Base-by-base conservation (phyloP, 495 filamentous ascomycete species). In the Hypoxylon cercidicola region DNA sequence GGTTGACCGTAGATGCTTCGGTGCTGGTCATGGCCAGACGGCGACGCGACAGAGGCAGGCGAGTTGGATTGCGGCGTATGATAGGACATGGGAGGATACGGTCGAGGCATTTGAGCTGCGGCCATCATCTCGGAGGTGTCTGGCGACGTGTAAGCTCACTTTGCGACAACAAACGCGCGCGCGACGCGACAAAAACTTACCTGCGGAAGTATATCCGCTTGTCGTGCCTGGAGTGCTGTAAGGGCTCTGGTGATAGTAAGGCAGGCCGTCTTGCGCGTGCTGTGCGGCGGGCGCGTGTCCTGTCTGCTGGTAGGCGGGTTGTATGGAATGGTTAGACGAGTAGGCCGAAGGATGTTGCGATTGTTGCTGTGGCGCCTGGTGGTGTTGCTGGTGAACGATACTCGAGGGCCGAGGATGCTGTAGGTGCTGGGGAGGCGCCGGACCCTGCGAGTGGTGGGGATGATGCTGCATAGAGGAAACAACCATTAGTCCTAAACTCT, bases 31-130 rank as follows among this genome's bases (percentile, higher is more conserved):
- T 96, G 92, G 19, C 85, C 84, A 46, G 94, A 92, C 4, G 91
- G 89, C 15, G 95, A 97, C 54, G 93, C 90, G 61, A 97, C 93
- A 56, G 95, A 97, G n/a, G 92, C 91, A 34, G 95, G 95, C 19
- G 95, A 97, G 76, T 93, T 96, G 21, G 93, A 97, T 79, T 97
- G 93, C 13, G 94, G 93, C 2, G 94, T 97, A 72, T 97, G 92
- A 71, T 99, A 97, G 5, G 78, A 79, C 62, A 97, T 97, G 23
- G 93, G 92, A 20, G 93, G 94, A 64, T 93, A 97, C 55, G 87
- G 84, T 73, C 88, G 85, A 73, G 89, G 90, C 88, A 97, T 94
- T 72, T 91, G 89, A 64, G 93, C 88, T 51, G 93, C 87, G 60
- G 95, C 93, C 95, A 98, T 98, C 79, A 93, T 88, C 64, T 97